phyloP scores from a whole-genome alignment of 345 rosid species.

The Eucalyptus leucophloia region DNA sequence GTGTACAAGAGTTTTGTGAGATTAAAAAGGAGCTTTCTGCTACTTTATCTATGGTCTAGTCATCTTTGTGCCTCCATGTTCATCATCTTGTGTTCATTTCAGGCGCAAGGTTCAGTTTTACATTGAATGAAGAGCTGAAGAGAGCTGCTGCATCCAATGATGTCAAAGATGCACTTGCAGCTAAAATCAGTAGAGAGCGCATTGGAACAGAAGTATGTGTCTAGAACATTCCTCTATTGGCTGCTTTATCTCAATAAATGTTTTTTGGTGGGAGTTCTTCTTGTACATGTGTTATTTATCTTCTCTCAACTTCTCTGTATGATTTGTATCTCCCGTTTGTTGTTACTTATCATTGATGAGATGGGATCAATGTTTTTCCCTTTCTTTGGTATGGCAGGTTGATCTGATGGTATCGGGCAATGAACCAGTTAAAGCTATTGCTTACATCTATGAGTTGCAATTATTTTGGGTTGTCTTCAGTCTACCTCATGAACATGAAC shows the following conservation, averaged over 20 bases:
- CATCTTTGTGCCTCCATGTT: background rate
- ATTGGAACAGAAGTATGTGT: constrained; percentile 74
- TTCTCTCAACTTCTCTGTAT: background rate
- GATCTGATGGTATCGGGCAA: constrained; percentile 83
- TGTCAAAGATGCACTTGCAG: constrained; percentile 73
- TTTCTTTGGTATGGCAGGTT: constrained; percentile 32
- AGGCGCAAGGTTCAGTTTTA: constrained; percentile 87
- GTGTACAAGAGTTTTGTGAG: background rate
- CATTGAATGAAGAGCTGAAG: constrained; percentile 62
- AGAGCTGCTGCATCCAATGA: constrained; percentile 67
- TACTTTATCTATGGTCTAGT: background rate
- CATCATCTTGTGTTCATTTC: constrained; percentile 1
- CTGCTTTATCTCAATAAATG: background rate
- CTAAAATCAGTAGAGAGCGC: constrained; percentile 89
- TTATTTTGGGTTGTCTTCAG: constrained; percentile 63
- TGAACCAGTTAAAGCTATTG: constrained; percentile 67
- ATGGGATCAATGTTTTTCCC: background rate
- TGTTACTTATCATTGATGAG: constrained; percentile 1
- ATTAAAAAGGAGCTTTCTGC: background rate
- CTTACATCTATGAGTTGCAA: constrained; percentile 38
- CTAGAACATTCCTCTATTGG: background rate
- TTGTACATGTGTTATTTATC: background rate
- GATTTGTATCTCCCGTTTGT: background rate
- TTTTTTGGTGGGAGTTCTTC: background rate
- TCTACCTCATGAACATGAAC: constrained; percentile 45